Evolutionary conservation across 2,329 filamentous ascomycete species (phyloP).

Genomic region (Tricladium varicosporioides): DNA sequence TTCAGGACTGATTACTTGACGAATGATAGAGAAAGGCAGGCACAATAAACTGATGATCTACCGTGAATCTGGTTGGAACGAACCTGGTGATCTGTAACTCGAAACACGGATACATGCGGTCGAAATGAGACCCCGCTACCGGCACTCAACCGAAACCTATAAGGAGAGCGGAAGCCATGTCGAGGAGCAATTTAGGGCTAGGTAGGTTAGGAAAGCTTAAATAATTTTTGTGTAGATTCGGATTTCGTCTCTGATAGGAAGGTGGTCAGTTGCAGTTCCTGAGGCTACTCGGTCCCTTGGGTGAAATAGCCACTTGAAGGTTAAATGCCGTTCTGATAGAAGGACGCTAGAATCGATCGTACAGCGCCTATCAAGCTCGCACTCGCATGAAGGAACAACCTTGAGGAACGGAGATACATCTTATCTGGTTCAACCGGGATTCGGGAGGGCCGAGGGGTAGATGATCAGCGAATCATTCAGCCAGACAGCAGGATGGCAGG

Average conservation of each 20-base stretch:
- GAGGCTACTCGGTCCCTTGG: conserved; percentile 1
- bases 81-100: conserved; percentile 7
- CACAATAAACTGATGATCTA: conserved; percentile 8
- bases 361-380: background rate
- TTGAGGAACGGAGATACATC: background rate
- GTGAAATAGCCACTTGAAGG: background rate
- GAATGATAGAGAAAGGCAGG: background rate
- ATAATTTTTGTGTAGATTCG: conserved; percentile 1
- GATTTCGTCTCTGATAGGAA: conserved; percentile 13
- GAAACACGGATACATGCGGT: conserved; percentile 15
- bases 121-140: conserved; percentile 3
- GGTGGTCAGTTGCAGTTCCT: conserved; percentile 5
- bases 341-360: background rate
- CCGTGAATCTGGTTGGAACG: conserved; percentile 1
- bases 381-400: too few species aligned
- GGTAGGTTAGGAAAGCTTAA: background rate
- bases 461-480: background rate
- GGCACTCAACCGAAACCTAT: background rate
- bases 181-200: too few species aligned
- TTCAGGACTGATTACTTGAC: conserved; percentile 12
- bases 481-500: too few species aligned
- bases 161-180: too few species aligned
- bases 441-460: background rate
- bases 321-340: background rate
- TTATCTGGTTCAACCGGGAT: background rate